Evolutionary conservation across 2,329 filamentous ascomycete genomes (phyloP), one percentile per base, ranked within the genome.

Genomic region (Penicillium sp.): DNA sequence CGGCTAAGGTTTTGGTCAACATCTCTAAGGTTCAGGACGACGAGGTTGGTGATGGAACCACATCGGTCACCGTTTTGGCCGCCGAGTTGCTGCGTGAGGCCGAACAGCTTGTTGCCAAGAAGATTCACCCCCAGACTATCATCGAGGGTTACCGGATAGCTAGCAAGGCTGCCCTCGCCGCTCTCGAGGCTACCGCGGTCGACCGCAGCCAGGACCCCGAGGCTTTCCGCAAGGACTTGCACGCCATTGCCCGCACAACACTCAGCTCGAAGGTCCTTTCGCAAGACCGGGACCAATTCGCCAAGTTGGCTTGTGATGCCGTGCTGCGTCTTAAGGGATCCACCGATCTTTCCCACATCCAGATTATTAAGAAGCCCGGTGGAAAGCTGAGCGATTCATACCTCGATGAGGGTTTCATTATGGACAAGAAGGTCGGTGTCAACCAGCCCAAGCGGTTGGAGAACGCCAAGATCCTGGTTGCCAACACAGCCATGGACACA

Each of bases 21-120:
- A 97, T 99, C 69, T 97, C 93, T 62, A 99, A 99, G 80, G 94
- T 99, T 6, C 94, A 99, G 76, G 94, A 99, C 71, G 94, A 99
- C 74, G 94, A 99, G 77, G 93, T 99, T 25, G 94, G 94, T 72
- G 94, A 99, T 74, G 94, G 94, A 58, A 99, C 94, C 45, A 99
- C 94, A 23, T 97, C 92, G n/a, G 94, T 99, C 55, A 89, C 94
- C 43, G 94, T 99, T 16, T 82, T 99, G 62, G 92, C 94, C 39
- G 94, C 94, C 58, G 94, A 99, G 81, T 84, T 99, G 59, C 83
- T 99, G 63, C 88, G 94, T 63, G 94, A 99, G 78, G 94, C 94
- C 47, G 94, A 99, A 81, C 93, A 96, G 81, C 85, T 99, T 49
- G 91, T 99, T 66, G 90, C 95, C 80, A 92, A 93, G 82, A 97